A percentile compares a stretch with the other conserved stretches of the same genome.
phyloP scores from a whole-genome alignment of 495 filamentous ascomycete species.

The Penicillium turbatum region DNA sequence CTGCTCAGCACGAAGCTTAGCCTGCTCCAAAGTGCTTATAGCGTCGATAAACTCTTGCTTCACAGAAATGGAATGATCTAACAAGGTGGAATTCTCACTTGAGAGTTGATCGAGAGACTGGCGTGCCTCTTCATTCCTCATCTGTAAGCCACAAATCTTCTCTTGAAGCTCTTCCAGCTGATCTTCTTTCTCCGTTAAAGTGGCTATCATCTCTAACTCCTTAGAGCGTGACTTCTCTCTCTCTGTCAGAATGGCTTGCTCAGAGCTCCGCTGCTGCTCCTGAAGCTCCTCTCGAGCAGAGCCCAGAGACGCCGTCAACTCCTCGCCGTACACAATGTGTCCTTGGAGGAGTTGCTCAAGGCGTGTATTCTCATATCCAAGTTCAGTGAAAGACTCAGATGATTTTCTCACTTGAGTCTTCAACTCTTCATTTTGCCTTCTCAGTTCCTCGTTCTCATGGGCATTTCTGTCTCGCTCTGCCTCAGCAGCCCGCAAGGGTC shows the following conservation, averaged over 20 bases:
- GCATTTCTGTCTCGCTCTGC: slow-evolving; percentile 39
- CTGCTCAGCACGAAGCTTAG: slow-evolving; percentile 9
- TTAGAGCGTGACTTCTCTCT: slow-evolving; percentile 33
- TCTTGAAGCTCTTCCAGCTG: slow-evolving; percentile 36
- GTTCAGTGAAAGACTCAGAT: slow-evolving; percentile 14
- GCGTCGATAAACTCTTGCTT: slow-evolving; percentile 17
- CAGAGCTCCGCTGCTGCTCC: slow-evolving; percentile 19
- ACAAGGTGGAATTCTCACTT: slow-evolving; percentile 16
- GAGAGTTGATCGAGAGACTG: slow-evolving; percentile 15
- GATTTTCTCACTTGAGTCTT: slow-evolving; percentile 25
- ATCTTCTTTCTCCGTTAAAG: slow-evolving; percentile 45
- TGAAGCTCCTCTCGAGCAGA: slow-evolving; percentile 27
- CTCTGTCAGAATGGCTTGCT: slow-evolving; percentile 21
- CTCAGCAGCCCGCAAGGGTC: slow-evolving; percentile 43
- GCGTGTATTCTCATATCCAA: slow-evolving; percentile 28
- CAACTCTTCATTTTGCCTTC: slow-evolving; percentile 25
- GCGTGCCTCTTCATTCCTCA: slow-evolving; percentile 18
- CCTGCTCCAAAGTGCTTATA: slow-evolving; percentile 17
- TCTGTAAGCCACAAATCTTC: slow-evolving; percentile 16
- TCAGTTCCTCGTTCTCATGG: slow-evolving; percentile 24
- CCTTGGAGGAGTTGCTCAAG: slow-evolving; percentile 29
- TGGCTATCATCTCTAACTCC: slow-evolving; percentile 44
- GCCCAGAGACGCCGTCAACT: slow-evolving; percentile 27
- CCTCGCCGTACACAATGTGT: slow-evolving; percentile 22
- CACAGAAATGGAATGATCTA: slow-evolving; percentile 14